phyloP scores from a whole-genome alignment of 768 basidiomycete species.

The Mycena leptocephala region DNA sequence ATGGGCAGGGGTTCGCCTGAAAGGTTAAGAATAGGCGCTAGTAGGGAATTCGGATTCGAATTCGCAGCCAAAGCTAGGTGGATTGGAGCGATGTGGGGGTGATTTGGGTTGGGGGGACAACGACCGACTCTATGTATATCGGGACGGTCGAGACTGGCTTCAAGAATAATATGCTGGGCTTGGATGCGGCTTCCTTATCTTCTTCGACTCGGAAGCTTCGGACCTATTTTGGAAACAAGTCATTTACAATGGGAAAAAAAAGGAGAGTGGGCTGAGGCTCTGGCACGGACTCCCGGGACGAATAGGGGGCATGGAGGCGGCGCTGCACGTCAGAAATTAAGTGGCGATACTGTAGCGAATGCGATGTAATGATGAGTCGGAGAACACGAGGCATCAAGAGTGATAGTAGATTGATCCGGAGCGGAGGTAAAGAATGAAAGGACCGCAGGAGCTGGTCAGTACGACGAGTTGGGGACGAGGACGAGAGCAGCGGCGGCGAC shows the following conservation, averaged over 20 bases:
- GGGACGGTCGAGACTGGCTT: not conserved
- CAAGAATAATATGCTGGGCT: not conserved
- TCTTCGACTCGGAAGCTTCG: not conserved
- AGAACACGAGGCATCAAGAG: constrained; percentile 34
- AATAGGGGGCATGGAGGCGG: not conserved
- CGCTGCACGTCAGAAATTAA: not conserved
- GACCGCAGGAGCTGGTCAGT: not conserved
- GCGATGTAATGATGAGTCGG: constrained; percentile 19
- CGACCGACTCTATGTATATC: too few species aligned
- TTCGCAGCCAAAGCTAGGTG: not conserved
- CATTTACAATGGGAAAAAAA: not conserved
- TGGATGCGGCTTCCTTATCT: not conserved
- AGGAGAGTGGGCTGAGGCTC: not conserved
- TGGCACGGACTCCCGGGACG: not conserved
- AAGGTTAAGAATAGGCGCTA: constrained; percentile 27
- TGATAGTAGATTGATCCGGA: constrained; percentile 28
- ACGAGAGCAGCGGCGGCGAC: not conserved
- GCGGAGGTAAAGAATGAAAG: constrained; percentile 15
- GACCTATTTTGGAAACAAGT: constrained; percentile 2
- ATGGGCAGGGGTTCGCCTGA: not conserved
- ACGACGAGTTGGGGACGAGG: not conserved
- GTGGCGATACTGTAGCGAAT: not conserved
- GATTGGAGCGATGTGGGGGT: not conserved
- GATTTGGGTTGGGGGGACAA: not conserved
- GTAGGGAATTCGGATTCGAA: constrained; percentile 4